phyloP scores from a whole-genome alignment of 192 early-diverging fungal genomes.

The Backusella tarrabulga region DNA sequence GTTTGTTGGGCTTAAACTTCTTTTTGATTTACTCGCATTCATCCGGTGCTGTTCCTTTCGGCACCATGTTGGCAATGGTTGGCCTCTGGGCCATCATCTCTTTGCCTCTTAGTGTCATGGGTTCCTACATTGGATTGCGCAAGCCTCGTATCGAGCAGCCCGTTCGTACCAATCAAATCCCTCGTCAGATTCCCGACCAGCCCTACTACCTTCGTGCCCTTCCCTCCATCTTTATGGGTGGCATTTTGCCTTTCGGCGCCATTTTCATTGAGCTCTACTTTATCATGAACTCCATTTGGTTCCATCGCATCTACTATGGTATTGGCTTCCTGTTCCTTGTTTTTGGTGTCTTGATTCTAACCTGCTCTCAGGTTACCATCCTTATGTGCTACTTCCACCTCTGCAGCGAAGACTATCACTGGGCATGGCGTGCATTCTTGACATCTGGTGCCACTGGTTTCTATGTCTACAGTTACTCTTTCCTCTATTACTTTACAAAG shows the following conservation, averaged over 20 bases:
- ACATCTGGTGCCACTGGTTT: slow-evolving; percentile 80
- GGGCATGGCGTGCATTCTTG: slow-evolving; percentile 90
- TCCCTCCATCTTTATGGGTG: slow-evolving; percentile 74
- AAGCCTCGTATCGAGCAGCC: slow-evolving; percentile 69
- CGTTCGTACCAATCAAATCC: slow-evolving; percentile 92
- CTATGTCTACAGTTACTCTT: slow-evolving; percentile 88
- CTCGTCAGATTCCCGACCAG: slow-evolving; percentile 89
- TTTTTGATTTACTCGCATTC: slow-evolving; percentile 79
- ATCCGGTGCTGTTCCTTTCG: slow-evolving; percentile 87
- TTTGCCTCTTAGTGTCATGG: slow-evolving; percentile 80
- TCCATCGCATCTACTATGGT: slow-evolving; percentile 90
- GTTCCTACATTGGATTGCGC: slow-evolving; percentile 70
- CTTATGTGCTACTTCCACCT: slow-evolving; percentile 89
- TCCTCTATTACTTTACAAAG: slow-evolving; percentile 82
- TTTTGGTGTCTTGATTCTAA: slow-evolving; percentile 81
- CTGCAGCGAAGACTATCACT: slow-evolving; percentile 79
- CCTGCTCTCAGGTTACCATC: slow-evolving; percentile 83
- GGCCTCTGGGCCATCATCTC: slow-evolving; percentile 84
- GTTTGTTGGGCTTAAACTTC: slow-evolving; percentile 77
- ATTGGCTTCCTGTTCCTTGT: slow-evolving; percentile 92
- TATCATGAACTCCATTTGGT: slow-evolving; percentile 94
- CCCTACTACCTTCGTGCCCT: slow-evolving; percentile 74
- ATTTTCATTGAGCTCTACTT: slow-evolving; percentile 98
- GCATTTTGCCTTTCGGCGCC: slow-evolving; percentile 88
- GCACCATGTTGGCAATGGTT: slow-evolving; percentile 78